These are phyloP conservation scores for Suillus discolor DNA, from an alignment of 768 basidiomycete species.

Conservation along the genomic window DNA sequence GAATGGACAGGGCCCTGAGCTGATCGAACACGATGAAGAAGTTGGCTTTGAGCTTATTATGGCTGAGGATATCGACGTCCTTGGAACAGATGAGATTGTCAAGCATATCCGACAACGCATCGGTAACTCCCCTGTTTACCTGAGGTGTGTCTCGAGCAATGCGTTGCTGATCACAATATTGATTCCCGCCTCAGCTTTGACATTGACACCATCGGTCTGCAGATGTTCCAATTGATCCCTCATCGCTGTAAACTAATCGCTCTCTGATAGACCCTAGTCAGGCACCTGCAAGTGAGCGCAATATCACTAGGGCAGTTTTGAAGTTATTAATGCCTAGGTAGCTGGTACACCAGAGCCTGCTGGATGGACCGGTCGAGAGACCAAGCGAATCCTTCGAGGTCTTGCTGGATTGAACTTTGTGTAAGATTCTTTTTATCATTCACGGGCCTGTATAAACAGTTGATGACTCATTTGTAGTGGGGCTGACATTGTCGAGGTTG, in stretches of 20 bases:
- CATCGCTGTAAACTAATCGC: background rate
- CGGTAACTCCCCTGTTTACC: constrained; percentile 69
- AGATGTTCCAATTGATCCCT: background rate
- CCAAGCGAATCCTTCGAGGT: constrained; percentile 73
- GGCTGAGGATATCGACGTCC: constrained; percentile 77
- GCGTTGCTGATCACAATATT: background rate
- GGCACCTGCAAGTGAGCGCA: constrained; percentile 65
- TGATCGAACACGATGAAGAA: constrained; percentile 57
- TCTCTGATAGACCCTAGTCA: constrained; percentile 57
- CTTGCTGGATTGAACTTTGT: constrained; percentile 74
- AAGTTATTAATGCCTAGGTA: constrained; percentile 25
- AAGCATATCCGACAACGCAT: constrained; percentile 64
- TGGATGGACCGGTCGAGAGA: constrained; percentile 76
- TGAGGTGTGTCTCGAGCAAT: constrained; percentile 42
- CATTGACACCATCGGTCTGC: constrained; percentile 70
- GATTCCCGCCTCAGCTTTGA: constrained; percentile 50
- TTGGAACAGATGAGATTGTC: constrained; percentile 68
- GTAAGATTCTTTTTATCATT: constrained; percentile 39
- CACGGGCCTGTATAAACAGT: background rate
- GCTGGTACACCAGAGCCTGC: constrained; percentile 80
- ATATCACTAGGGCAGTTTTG: background rate
- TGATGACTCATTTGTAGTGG: constrained; percentile 43
- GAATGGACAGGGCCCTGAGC: constrained; percentile 12
- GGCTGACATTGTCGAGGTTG: constrained; percentile 75
- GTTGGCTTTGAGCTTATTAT: constrained; percentile 77